A percentile compares a stretch with the other conserved stretches of the same genome.
These are phyloP conservation scores for Fusarium brevicatenulatum DNA, from an alignment of 2,329 filamentous ascomycete genomes.

Conservation along the genomic window DNA sequence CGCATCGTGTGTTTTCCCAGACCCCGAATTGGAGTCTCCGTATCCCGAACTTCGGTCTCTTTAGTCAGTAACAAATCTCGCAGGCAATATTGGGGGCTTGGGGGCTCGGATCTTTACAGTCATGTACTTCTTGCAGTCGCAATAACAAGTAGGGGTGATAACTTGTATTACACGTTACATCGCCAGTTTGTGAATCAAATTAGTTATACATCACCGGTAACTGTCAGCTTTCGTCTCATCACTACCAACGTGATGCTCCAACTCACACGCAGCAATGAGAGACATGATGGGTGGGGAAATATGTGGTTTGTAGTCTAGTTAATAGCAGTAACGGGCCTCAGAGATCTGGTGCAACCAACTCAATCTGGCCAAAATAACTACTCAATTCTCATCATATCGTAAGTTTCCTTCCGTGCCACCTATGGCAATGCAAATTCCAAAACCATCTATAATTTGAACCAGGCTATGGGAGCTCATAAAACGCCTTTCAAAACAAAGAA, in stretches of 20 bases:
- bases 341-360: background rate
- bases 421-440: constrained; percentile 27
- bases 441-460: constrained; percentile 22
- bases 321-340: background rate
- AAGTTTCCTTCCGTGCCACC: constrained; percentile 21
- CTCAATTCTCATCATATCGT: constrained; percentile 27
- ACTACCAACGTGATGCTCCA: background rate
- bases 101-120: background rate
- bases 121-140: background rate
- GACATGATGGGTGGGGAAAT: background rate
- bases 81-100: background rate
- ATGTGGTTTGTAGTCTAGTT: constrained; percentile 14
- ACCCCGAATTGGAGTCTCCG: background rate
- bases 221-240: background rate
- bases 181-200: background rate
- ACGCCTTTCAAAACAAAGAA: constrained; percentile 20
- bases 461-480: constrained; percentile 5
- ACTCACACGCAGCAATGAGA: background rate
- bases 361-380: constrained; percentile 9
- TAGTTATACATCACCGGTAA: background rate
- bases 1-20: background rate
- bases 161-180: background rate
- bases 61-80: background rate
- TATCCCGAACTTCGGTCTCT: background rate
- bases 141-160: background rate